These are phyloP conservation scores for Camellia sinensis DNA, from an alignment of 148 eudicot genomes.

Conservation along the genomic window DNA sequence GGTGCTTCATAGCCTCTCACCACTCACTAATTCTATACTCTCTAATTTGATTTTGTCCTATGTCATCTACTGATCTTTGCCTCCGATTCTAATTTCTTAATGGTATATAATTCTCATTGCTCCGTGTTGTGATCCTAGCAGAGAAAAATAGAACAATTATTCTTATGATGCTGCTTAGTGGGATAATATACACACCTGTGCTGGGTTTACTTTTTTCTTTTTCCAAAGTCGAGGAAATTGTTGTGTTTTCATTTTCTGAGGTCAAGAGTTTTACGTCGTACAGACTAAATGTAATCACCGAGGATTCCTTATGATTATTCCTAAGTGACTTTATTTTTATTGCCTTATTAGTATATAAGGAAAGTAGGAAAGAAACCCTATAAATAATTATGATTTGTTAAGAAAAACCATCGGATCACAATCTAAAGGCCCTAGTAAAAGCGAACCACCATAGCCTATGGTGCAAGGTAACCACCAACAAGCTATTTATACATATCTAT, in stretches of 20 bases:
- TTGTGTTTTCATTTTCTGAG: background rate
- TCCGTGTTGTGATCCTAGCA: background rate
- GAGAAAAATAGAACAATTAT: background rate
- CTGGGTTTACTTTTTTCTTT: background rate
- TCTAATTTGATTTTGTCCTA: background rate
- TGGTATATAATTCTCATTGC: background rate
- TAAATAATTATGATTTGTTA: background rate
- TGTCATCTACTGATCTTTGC: background rate
- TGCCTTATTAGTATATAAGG: background rate
- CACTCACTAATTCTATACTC: background rate
- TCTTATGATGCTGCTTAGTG: constrained; percentile 3
- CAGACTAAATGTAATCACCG: background rate
- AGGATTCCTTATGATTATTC: background rate
- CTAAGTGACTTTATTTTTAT: background rate
- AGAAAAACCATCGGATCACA: background rate
- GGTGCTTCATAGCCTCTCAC: background rate
- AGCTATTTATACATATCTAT: background rate
- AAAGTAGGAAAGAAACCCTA: background rate
- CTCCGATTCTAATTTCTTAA: background rate
- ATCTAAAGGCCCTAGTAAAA: background rate
- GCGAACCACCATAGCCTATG: constrained; percentile 1
- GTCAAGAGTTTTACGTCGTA: background rate
- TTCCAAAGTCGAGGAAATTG: background rate
- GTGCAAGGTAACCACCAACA: background rate
- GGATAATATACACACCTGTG: background rate